phyloP scores from a whole-genome alignment of 176 grass and related monocot species.

The Zoysia pacifica region DNA sequence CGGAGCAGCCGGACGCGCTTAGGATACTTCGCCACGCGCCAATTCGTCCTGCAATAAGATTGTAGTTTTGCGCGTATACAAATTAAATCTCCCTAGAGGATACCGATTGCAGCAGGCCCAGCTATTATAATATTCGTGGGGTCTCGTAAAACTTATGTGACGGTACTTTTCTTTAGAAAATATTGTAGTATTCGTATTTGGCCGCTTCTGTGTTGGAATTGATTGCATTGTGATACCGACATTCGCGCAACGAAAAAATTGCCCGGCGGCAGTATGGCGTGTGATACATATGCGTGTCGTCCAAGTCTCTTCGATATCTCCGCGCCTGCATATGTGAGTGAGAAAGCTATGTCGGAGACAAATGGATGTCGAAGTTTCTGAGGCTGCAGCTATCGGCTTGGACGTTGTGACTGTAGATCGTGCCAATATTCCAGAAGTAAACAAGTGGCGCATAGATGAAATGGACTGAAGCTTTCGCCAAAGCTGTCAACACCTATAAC shows the following conservation, averaged over 20 bases:
- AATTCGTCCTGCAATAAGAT: not conserved
- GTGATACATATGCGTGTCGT: not conserved
- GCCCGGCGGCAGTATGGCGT: not conserved
- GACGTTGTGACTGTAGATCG: not conserved
- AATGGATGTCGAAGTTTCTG: conserved; percentile 13
- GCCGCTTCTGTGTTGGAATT: not conserved
- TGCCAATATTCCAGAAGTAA: not conserved
- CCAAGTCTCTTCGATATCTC: not conserved
- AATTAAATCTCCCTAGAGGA: no score
- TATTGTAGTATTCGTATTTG: not conserved
- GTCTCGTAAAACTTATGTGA: not conserved
- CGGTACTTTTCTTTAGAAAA: not conserved
- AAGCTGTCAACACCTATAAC: not conserved
- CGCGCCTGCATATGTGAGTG: not conserved
- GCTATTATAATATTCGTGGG: not conserved
- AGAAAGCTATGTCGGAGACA: not conserved
- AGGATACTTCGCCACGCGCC: conserved; percentile 21
- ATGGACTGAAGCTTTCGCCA: not conserved
- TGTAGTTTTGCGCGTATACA: not conserved
- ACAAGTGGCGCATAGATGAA: not conserved
- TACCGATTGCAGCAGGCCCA: no score
- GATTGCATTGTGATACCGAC: no score
- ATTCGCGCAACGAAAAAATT: not conserved
- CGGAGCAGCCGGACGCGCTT: not conserved
- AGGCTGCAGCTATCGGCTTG: not conserved